Conservation (phyloP, 2,329 filamentous ascomycete species). For the Samsoniella hepiali region DNA sequence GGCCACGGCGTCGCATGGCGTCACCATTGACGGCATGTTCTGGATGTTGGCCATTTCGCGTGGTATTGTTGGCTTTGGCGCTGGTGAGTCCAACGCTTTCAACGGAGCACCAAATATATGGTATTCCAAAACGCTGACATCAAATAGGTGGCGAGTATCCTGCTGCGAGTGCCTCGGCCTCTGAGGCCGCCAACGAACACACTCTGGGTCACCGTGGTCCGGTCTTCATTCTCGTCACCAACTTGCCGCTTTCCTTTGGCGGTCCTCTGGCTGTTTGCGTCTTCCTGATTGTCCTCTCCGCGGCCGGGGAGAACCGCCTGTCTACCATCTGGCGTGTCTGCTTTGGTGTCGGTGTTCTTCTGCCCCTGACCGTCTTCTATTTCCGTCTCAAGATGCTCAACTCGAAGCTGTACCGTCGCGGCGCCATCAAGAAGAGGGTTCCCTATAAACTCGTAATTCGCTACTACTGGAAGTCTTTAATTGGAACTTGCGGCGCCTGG, state of each 20-base stretch:
- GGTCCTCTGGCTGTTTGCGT: constrained; percentile 40
- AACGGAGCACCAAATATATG: background rate
- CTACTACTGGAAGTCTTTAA: constrained; percentile 53
- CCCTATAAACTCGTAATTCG: constrained; percentile 48
- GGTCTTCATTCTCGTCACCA: constrained; percentile 46
- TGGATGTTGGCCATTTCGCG: constrained; percentile 51
- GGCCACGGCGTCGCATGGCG: constrained; percentile 43
- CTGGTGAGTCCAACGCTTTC: constrained; percentile 22
- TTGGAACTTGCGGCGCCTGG: constrained; percentile 54
- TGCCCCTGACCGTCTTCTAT: constrained; percentile 54
- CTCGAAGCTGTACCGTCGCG: constrained; percentile 48
- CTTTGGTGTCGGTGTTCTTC: constrained; percentile 45
- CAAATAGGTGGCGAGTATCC: constrained; percentile 41
- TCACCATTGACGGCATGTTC: constrained; percentile 47
- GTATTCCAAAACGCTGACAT: background rate
- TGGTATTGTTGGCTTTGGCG: constrained; percentile 47
- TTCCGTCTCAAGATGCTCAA: constrained; percentile 53
- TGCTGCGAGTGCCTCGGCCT: constrained; percentile 43
- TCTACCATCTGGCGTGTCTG: constrained; percentile 47
- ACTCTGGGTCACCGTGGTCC: constrained; percentile 37
- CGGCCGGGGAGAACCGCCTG: constrained; percentile 33
- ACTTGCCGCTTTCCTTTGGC: constrained; percentile 33
- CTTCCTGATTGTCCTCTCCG: constrained; percentile 44
- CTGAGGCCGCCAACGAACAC: constrained; percentile 47
- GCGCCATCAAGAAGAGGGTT: constrained; percentile 50